Evolutionary conservation across 306 rosid genomes (phyloP).

Genomic region (Hylodesmum podocarpum): DNA sequence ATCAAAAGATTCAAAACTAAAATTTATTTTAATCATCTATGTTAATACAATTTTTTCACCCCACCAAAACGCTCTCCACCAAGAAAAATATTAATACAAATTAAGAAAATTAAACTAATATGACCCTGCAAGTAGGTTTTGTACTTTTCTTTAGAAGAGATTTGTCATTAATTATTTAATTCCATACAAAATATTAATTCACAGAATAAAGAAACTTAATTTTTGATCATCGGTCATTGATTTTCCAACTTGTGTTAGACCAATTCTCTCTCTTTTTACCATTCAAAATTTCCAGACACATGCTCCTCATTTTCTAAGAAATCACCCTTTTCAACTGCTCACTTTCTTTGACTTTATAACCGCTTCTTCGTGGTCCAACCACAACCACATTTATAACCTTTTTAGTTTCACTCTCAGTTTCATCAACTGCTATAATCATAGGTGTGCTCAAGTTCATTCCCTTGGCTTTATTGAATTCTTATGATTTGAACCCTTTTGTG

Average conservation of each 20-base stretch:
- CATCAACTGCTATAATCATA: constrained; percentile 39
- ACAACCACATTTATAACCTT: constrained; percentile 32
- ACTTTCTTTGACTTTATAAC: constrained; percentile 52
- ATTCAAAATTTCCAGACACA: neutral
- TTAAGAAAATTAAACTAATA: too few species aligned
- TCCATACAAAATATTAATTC: too few species aligned
- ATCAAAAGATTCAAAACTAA: too few species aligned
- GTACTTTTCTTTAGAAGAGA: too few species aligned
- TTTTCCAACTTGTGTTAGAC: constrained; percentile 19
- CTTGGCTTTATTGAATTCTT: neutral
- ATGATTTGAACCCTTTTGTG: neutral
- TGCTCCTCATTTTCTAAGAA: neutral
- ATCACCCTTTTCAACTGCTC: constrained; percentile 32
- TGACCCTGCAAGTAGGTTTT: too few species aligned
- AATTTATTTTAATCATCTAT: too few species aligned
- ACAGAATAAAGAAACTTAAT: neutral
- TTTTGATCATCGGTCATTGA: constrained; percentile 44
- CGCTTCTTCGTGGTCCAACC: constrained; percentile 25
- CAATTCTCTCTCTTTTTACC: constrained; percentile 10
- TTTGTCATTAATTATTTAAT: too few species aligned
- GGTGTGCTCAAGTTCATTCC: neutral
- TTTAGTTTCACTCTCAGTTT: constrained; percentile 33
- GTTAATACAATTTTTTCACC: too few species aligned
- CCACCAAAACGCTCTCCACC: too few species aligned
- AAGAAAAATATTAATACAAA: too few species aligned